Percentiles rank a stretch among this genome's conserved stretches.
Conservation (phyloP, 352 stramenopile species). For the Plasmopara muralis region DNA sequence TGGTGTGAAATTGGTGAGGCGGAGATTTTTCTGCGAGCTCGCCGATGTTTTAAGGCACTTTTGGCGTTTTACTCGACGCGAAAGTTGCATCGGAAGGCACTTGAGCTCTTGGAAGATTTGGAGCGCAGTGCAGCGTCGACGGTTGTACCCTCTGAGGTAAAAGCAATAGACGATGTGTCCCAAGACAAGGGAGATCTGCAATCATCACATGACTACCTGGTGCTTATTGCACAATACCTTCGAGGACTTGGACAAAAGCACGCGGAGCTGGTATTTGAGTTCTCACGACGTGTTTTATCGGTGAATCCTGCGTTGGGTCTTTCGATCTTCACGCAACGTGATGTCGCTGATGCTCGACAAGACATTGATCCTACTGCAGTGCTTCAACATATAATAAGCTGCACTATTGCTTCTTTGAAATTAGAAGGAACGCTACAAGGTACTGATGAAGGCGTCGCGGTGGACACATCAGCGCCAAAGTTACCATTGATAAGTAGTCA, state of each 20-base stretch:
- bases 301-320: constrained; percentile 49
- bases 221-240: constrained; percentile 61
- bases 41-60: constrained; percentile 51
- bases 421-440: neutral
- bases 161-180: neutral
- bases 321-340: constrained; percentile 72
- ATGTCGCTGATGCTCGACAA: constrained; percentile 33
- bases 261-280: constrained; percentile 72
- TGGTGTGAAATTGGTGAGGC: constrained; percentile 66
- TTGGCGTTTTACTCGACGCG: constrained; percentile 64
- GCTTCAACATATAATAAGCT: constrained; percentile 66
- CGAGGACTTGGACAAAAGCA: constrained; percentile 55
- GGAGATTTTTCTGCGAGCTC: constrained; percentile 71
- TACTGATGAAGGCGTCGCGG: constrained; percentile 7
- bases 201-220: constrained; percentile 45
- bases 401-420: constrained; percentile 17
- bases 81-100: constrained; percentile 68
- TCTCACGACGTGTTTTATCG: constrained; percentile 61
- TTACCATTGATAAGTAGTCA: constrained; percentile 55
- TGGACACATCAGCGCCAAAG: constrained; percentile 9
- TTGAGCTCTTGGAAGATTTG: constrained; percentile 76
- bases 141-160: constrained; percentile 7
- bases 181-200: constrained; percentile 18
- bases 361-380: constrained; percentile 65
- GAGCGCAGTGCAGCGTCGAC: constrained; percentile 43